Base-by-base conservation (phyloP, 495 filamentous ascomycete genomes). In the Cryomyces antarcticus region DNA sequence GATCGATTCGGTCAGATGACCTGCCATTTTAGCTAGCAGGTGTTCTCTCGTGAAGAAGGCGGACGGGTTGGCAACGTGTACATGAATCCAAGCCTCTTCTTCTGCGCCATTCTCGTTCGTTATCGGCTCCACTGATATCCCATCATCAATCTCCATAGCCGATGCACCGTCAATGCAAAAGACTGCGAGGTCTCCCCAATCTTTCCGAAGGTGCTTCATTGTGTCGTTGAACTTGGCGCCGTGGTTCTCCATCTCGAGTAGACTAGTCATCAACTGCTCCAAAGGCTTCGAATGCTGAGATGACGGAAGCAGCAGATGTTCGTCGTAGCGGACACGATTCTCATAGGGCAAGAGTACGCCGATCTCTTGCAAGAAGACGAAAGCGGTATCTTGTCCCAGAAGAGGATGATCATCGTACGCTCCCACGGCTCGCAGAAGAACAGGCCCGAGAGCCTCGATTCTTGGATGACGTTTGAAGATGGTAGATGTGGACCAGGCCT, bases 51-150 rank as follows among this genome's bases (percentile, higher is more conserved):
- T 37, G 42, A 96, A 66, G 49, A 79, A 80, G n/a, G 89, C 82
- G 4, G 86, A 79, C 2, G 88, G 92, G 53, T 96, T 89, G n/a
- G 92, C 89, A 31, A 93, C 66, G 54, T 97, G 89, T 7, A 92
- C 58, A 53, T 82, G 85, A 30, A 96, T 62, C 92, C 92, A 96
- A 51, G 72, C 79, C 36, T 61, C 52, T 6, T 49, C 31, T 7
- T 41, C 30, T 6, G 37, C 45, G 7, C 46, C 46, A n/a, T n/a
- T n/a, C n/a, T n/a, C n/a, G 10, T 63, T 59, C 0, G 65, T 62
- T 2, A 80, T 67, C 7, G 58, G 59, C 54, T 89, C 82, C 6
- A 95, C 46, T 1, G 86, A 94, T 6, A 96, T 59, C 24, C 81
- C 88, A 54, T 96, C 88, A 48, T 97, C 89, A 41, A 93, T 82